A percentile compares a stretch with the other conserved stretches of the same genome.
Evolutionary conservation across 2,329 filamentous ascomycete genomes (phyloP).

Genomic region (Tolypocladium ophioglossoides): DNA sequence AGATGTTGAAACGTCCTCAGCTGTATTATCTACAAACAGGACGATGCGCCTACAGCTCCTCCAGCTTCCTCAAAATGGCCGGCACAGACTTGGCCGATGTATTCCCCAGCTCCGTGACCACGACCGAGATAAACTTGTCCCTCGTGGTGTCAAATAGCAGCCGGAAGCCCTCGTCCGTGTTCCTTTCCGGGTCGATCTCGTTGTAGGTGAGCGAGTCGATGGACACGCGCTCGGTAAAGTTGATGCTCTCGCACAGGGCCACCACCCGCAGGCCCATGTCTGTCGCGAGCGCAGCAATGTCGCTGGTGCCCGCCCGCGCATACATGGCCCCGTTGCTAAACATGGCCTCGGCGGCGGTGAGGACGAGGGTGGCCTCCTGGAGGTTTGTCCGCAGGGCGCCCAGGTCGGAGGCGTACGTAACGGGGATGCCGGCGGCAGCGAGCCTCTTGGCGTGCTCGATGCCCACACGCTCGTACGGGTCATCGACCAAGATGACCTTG

Average conservation of each 20-base stretch:
- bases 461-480: conserved; percentile 42
- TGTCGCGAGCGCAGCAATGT: conserved; percentile 74
- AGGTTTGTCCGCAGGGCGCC: conserved; percentile 68
- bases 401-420: conserved; percentile 69
- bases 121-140: conserved; percentile 74
- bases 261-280: conserved; percentile 70
- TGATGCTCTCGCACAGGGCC: conserved; percentile 88
- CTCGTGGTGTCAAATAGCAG: conserved; percentile 90
- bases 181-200: conserved; percentile 73
- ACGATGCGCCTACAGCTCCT: conserved; percentile 33
- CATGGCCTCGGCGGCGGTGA: conserved; percentile 90
- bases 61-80: conserved; percentile 44
- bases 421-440: conserved; percentile 55
- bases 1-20: background rate
- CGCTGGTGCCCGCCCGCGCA: conserved; percentile 75
- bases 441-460: conserved; percentile 58
- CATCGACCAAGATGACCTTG: conserved; percentile 75
- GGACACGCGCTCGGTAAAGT: conserved; percentile 78
- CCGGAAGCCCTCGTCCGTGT: conserved; percentile 39
- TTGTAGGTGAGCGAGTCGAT: conserved; percentile 91
- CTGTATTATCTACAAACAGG: background rate
- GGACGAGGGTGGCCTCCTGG: conserved; percentile 55
- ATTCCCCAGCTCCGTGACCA: conserved; percentile 85
- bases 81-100: conserved; percentile 80
- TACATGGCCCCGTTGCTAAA: conserved; percentile 91